Conservation (phyloP, 202 grass and related monocot species). For the Alloteropsis angusta region DNA sequence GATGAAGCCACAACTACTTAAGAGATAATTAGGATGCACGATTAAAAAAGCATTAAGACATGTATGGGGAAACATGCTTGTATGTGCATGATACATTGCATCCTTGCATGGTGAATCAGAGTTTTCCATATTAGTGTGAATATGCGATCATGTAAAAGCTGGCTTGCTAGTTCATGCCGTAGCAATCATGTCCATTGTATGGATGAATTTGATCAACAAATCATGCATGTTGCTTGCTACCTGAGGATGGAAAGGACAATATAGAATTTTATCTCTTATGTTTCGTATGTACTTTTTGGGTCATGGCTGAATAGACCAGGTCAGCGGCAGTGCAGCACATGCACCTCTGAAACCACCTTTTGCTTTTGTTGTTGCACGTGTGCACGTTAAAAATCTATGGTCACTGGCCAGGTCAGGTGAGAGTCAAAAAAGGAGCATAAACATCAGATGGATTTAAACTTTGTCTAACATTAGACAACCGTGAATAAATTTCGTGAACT, state of each 20-base stretch:
- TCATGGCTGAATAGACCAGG: neutral
- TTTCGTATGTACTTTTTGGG: neutral
- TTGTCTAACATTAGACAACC: neutral
- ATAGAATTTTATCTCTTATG: neutral
- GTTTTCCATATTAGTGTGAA: neutral
- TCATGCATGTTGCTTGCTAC: constrained; percentile 15
- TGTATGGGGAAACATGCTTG: neutral
- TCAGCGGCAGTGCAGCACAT: constrained; percentile 21
- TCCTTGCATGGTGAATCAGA: neutral
- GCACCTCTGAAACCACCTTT: neutral
- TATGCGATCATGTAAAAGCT: neutral
- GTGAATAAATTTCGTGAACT: neutral
- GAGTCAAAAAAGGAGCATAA: neutral
- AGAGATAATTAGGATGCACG: neutral
- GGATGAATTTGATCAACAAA: neutral
- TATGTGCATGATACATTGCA: neutral
- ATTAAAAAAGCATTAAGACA: neutral
- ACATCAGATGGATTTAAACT: neutral
- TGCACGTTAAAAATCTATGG: constrained; percentile 8
- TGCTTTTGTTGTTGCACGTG: constrained; percentile 7
- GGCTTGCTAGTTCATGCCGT: neutral
- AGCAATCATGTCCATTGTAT: neutral
- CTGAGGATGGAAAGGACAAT: neutral
- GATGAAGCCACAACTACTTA: neutral
- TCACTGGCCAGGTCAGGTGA: neutral